Evolutionary conservation across 2,329 filamentous ascomycete species (phyloP), one percentile per base, ranked within the genome.

Genomic region (Ophidiomyces ophidiicola): DNA sequence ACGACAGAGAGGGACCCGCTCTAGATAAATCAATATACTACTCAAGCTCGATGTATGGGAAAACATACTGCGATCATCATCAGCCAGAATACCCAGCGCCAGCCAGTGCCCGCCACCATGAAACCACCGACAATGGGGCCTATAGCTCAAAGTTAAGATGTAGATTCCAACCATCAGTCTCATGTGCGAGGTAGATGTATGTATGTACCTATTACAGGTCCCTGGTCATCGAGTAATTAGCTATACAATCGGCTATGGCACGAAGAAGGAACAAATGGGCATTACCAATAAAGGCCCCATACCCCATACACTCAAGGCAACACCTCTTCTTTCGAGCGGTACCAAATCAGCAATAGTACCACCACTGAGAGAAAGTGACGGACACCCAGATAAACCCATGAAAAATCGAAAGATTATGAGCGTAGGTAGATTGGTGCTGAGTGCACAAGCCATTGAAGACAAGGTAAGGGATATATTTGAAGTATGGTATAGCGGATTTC

Each of bases 321-420:
- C 48, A 2, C 64, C 67, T 12, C 68, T 56, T 36, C 62, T 47
- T 23, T 67, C 58, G 6, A 54, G 50, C 1, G 52, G 50, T 44
- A 68, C 64, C 14, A 67, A 43, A 43, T 70, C 67, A 3, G 63
- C 62, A 32, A 69, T 62, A 0, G 65, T 61, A 1, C 66, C 66
- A 4, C 63, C 59, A 5, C 66, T 65, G 5, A 66, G 54, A 0
- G 62, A 64, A 1, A 68, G 21, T 32, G 54, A 55, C 5, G 49
- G 55, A 2, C 48, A 48, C 2, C 57, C 59, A 18, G 49, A 58
- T 10, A 54, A 45, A 10, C 76, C 74, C 6, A 71, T 70, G 35
- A 82, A 72, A 56, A 82, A 77, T 24, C 79, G 71, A 24, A 79
- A 65, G 8, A 78, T 64, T 29, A 82, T 60, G 1, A 83, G 63